A percentile compares a stretch with the other conserved stretches of the same genome.
Evolutionary conservation across 106 monocot species (phyloP).

Genomic region (Apostasia shenzhenica): DNA sequence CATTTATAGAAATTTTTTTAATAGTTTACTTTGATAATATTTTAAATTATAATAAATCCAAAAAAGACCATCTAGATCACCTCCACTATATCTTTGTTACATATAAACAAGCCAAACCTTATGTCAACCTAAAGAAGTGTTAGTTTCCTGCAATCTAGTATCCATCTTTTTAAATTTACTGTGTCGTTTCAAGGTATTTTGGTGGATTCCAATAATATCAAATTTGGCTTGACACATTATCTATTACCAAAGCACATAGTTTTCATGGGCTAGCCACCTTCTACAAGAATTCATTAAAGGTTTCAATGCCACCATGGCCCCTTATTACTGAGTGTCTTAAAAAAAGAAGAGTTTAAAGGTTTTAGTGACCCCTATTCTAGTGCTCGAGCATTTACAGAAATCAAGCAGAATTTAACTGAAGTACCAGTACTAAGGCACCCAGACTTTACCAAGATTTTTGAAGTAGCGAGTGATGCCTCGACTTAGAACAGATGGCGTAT

Average conservation of each 20-base stretch:
- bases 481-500: too few species aligned
- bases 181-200: neutral
- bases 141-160: too few species aligned
- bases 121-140: too few species aligned
- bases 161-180: too few species aligned
- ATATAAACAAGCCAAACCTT: too few species aligned
- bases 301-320: neutral
- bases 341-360: neutral
- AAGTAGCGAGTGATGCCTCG: neutral
- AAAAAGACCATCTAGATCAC: neutral
- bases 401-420: neutral
- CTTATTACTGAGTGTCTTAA: neutral
- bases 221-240: neutral
- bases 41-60: neutral
- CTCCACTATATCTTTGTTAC: neutral
- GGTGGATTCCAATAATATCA: neutral
- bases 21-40: neutral
- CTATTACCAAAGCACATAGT: neutral
- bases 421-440: too few species aligned
- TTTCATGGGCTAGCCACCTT: neutral
- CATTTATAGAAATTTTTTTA: neutral
- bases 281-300: neutral
- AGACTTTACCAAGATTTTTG: neutral
- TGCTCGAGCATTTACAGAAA: neutral
- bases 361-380: neutral